Conservation (phyloP, 78 protist genomes). For the Goniomonas avonlea region DNA sequence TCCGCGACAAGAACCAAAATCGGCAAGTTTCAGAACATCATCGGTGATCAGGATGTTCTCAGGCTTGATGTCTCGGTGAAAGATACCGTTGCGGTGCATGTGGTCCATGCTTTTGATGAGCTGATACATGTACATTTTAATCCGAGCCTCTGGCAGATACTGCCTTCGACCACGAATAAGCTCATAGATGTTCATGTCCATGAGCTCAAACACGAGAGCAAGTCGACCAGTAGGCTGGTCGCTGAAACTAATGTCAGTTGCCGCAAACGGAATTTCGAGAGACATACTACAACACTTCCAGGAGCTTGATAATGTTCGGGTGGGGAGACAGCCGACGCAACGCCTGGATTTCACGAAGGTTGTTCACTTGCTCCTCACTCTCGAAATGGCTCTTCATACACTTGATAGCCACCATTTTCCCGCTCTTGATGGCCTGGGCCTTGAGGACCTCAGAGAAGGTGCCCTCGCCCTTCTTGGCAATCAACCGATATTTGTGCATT, state of each 20-base stretch:
- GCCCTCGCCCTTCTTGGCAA: slow-evolving; percentile 82
- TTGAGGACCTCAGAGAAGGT: slow-evolving; percentile 83
- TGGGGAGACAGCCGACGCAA: slow-evolving; percentile 63
- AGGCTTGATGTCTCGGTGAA: slow-evolving; percentile 89
- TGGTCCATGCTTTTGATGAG: slow-evolving; percentile 66
- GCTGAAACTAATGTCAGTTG: neutral
- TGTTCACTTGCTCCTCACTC: slow-evolving; percentile 67
- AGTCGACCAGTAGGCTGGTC: slow-evolving; percentile 61
- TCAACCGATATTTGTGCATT: slow-evolving; percentile 44
- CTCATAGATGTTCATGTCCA: slow-evolving; percentile 84
- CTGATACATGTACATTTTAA: slow-evolving; percentile 55
- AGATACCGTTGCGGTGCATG: slow-evolving; percentile 76
- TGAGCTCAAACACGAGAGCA: slow-evolving; percentile 80
- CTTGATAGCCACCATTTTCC: slow-evolving; percentile 73
- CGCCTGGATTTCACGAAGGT: slow-evolving; percentile 81
- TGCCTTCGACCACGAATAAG: slow-evolving; percentile 57
- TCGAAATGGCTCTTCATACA: slow-evolving; percentile 73
- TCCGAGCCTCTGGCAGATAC: slow-evolving; percentile 49
- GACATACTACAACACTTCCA: slow-evolving; percentile 62
- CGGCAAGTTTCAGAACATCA: slow-evolving; percentile 72
- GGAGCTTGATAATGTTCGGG: slow-evolving; percentile 67
- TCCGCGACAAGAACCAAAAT: slow-evolving; percentile 81
- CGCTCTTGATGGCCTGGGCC: slow-evolving; percentile 55
- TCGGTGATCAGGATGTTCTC: slow-evolving; percentile 75
- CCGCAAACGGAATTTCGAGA: neutral